Evolutionary conservation across 2,329 filamentous ascomycete genomes (phyloP).

Genomic region (Colletotrichum lentis): DNA sequence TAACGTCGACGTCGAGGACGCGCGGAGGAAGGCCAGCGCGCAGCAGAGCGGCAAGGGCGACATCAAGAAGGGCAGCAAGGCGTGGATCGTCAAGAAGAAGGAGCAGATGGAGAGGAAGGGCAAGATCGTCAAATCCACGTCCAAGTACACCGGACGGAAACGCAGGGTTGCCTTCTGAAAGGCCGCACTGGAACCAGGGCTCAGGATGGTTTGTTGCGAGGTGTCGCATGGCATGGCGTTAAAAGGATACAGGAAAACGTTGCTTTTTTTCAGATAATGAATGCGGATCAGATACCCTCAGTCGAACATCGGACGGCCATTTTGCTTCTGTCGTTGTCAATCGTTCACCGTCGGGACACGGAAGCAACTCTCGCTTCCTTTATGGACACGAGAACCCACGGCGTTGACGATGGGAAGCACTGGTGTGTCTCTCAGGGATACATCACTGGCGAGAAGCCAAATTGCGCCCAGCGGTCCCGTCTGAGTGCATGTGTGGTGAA

Average conservation of each 20-base stretch:
- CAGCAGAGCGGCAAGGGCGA: constrained; percentile 59
- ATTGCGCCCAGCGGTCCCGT: too few relatives aligned
- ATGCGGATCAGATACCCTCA: constrained; percentile 37
- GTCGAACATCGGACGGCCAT: constrained; percentile 68
- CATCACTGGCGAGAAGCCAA: too few relatives aligned
- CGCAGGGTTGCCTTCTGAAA: constrained; percentile 77
- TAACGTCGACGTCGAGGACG: constrained; percentile 81
- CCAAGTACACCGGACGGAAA: constrained; percentile 94
- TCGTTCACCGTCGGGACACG: neutral
- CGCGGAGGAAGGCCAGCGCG: constrained; percentile 59
- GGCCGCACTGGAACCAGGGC: neutral
- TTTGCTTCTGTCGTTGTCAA: neutral
- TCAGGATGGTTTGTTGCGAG: constrained; percentile 13
- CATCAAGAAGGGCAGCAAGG: constrained; percentile 82
- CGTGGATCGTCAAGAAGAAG: constrained; percentile 86
- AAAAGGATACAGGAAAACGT: constrained; percentile 30
- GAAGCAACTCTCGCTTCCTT: too few relatives aligned
- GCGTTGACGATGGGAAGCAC: too few relatives aligned
- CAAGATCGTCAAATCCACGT: constrained; percentile 89
- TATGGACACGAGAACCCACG: too few relatives aligned
- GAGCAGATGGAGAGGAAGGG: constrained; percentile 94
- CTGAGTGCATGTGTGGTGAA: too few relatives aligned
- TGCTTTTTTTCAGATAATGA: constrained; percentile 15
- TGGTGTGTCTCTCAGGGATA: too few relatives aligned
- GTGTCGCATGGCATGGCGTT: constrained; percentile 40